These are phyloP conservation scores for Orbilia quercus DNA, from an alignment of 2,329 filamentous ascomycete genomes.

Conservation along the genomic window DNA sequence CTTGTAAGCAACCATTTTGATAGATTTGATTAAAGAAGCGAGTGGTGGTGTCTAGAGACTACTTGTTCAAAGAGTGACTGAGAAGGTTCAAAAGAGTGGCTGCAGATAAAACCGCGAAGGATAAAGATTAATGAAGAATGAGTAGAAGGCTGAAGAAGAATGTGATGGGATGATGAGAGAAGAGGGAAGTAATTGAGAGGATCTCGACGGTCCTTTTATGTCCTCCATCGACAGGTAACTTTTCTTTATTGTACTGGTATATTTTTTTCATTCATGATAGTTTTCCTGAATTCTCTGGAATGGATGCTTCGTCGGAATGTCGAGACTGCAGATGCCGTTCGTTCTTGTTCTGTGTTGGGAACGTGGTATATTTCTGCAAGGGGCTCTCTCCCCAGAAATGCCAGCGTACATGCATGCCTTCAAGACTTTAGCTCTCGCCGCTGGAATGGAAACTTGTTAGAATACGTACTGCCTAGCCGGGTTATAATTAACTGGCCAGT, in stretches of 20 bases:
- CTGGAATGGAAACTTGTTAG: constrained; percentile 34
- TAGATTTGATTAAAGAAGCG: constrained; percentile 10
- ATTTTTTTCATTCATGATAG: neutral
- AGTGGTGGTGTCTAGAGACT: constrained; percentile 12
- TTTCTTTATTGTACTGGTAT: neutral
- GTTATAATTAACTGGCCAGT: constrained; percentile 5
- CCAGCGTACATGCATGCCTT: neutral
- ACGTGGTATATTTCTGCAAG: constrained; percentile 50
- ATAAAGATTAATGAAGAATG: constrained; percentile 26
- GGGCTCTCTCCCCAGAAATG: constrained; percentile 25
- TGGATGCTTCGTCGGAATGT: constrained; percentile 47
- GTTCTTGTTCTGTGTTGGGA: constrained; percentile 50
- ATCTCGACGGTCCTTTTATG: constrained; percentile 50
- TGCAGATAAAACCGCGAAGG: constrained; percentile 38
- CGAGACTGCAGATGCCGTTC: constrained; percentile 13
- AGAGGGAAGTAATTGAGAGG: constrained; percentile 8
- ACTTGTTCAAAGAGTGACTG: constrained; percentile 49
- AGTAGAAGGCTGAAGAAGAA: constrained; percentile 12
- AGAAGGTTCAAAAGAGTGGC: constrained; percentile 42
- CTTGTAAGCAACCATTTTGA: constrained; percentile 56
- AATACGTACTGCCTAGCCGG: too few relatives aligned
- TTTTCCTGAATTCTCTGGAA: constrained; percentile 26
- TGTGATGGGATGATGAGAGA: constrained; percentile 32
- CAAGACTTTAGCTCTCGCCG: constrained; percentile 6
- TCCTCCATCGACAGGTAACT: neutral